A percentile compares a stretch with the other conserved stretches of the same genome.
Conservation (phyloP, 1,139 yeast genomes). For the Yamadazyma taylorii region DNA sequence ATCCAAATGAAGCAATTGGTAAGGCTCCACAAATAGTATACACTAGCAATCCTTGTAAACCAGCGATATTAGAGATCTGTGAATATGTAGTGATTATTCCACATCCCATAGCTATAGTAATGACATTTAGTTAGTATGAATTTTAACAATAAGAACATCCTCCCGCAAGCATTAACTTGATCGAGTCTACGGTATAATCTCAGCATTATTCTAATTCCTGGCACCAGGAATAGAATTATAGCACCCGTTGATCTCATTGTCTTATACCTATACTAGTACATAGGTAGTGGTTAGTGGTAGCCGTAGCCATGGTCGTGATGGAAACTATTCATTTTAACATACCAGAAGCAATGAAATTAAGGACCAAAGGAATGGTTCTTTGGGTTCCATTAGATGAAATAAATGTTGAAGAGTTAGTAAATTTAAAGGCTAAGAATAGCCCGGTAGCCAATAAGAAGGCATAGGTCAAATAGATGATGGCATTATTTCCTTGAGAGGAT, state of each 20-base stretch:
- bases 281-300: no score
- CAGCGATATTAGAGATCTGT: conserved; percentile 81
- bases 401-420: conserved; percentile 51
- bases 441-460: conserved; percentile 65
- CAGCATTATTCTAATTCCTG: conserved; percentile 57
- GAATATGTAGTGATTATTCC: conserved; percentile 86
- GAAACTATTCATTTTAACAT: conserved; percentile 49
- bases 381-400: conserved; percentile 80
- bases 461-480: conserved; percentile 74
- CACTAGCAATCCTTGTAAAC: conserved; percentile 83
- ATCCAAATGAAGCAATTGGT: conserved; percentile 81
- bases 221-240: no score
- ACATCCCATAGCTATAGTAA: conserved; percentile 84
- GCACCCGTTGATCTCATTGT: conserved; percentile 51
- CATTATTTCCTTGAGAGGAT: conserved; percentile 55
- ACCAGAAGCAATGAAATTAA: conserved; percentile 89
- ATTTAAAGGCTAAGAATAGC: conserved; percentile 54
- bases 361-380: conserved; percentile 74
- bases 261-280: no score
- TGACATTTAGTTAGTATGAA: conserved; percentile 18
- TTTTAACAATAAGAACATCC: conserved; percentile 41
- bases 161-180: conserved; percentile 89
- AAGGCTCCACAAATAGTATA: conserved; percentile 80
- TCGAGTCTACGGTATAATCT: conserved; percentile 85
- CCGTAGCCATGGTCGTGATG: no score